phyloP scores from a whole-genome alignment of 2,329 filamentous ascomycete genomes.

The Fusarium irregulare region DNA sequence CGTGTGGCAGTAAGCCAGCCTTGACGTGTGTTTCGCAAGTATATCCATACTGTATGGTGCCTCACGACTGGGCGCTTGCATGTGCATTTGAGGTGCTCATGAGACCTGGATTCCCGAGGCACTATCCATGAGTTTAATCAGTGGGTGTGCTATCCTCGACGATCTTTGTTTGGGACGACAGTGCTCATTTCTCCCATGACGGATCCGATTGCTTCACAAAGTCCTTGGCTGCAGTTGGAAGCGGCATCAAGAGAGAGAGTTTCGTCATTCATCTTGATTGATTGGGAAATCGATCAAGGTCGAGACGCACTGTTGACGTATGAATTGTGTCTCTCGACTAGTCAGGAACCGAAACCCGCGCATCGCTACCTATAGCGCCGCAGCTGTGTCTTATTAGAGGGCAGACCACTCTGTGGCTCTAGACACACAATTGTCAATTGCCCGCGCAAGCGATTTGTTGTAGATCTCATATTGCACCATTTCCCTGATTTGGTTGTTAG shows the following conservation, averaged over 20 bases:
- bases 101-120: slow-evolving; percentile 39
- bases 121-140: slow-evolving; percentile 23
- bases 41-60: background rate
- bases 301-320: slow-evolving; percentile 36
- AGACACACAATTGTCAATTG: slow-evolving; percentile 18
- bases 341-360: slow-evolving; percentile 37
- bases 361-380: slow-evolving; percentile 35
- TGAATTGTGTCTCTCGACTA: slow-evolving; percentile 30
- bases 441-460: slow-evolving; percentile 16
- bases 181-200: slow-evolving; percentile 19
- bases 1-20: background rate
- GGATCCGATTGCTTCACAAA: slow-evolving; percentile 11
- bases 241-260: slow-evolving; percentile 3
- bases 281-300: slow-evolving; percentile 17
- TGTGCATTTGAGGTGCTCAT: slow-evolving; percentile 39
- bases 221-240: slow-evolving; percentile 22
- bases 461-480: slow-evolving; percentile 29
- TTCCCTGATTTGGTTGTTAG: slow-evolving; percentile 40
- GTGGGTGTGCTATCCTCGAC: slow-evolving; percentile 24
- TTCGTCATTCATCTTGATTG: slow-evolving; percentile 33
- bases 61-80: slow-evolving; percentile 35
- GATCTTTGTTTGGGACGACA: slow-evolving; percentile 20
- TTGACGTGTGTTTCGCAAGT: slow-evolving; percentile 6
- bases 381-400: slow-evolving; percentile 23
- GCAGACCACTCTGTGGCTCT: slow-evolving; percentile 27